Percentiles rank a stretch among this genome's conserved stretches.
Conservation (phyloP, 1,139 yeast species). For the Trichomonascaceae sp. region DNA sequence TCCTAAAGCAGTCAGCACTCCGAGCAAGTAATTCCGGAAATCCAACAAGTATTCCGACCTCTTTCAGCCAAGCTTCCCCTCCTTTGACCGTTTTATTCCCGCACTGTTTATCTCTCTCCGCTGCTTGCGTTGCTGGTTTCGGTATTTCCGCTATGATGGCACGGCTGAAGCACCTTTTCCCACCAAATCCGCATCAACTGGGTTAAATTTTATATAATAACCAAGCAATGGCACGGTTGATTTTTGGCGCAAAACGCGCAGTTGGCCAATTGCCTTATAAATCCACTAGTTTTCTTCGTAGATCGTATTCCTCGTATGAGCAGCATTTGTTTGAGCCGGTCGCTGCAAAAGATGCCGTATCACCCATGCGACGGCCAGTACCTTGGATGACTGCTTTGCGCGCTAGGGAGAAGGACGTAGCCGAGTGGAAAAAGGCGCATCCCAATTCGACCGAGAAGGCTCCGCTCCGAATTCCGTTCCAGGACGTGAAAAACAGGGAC, state of each 20-base stretch:
- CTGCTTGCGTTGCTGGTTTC: neutral
- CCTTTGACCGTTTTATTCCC: too few species aligned
- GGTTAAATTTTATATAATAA: neutral
- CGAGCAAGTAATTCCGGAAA: too few species aligned
- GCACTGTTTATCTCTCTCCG: too few species aligned
- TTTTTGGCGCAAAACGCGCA: neutral
- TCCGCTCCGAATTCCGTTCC: constrained; percentile 59
- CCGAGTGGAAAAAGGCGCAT: constrained; percentile 44
- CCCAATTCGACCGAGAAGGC: constrained; percentile 46
- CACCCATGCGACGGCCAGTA: constrained; percentile 37
- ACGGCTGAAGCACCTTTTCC: neutral
- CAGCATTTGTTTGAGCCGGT: constrained; percentile 32
- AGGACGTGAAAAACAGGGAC: constrained; percentile 45
- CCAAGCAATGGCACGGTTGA: neutral
- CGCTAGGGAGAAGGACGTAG: constrained; percentile 64
- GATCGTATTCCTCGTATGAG: constrained; percentile 5
- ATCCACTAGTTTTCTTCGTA: neutral
- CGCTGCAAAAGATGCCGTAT: constrained; percentile 27
- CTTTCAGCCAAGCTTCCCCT: too few species aligned
- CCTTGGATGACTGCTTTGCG: constrained; percentile 81
- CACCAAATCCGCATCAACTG: neutral
- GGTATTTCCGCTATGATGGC: neutral
- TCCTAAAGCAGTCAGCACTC: too few species aligned
- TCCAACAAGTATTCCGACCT: too few species aligned
- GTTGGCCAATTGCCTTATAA: neutral